Percentiles rank a stretch among this genome's conserved stretches.
phyloP scores from a whole-genome alignment of 1,284 basidiomycete species.

The Sporisorium graminicola region DNA sequence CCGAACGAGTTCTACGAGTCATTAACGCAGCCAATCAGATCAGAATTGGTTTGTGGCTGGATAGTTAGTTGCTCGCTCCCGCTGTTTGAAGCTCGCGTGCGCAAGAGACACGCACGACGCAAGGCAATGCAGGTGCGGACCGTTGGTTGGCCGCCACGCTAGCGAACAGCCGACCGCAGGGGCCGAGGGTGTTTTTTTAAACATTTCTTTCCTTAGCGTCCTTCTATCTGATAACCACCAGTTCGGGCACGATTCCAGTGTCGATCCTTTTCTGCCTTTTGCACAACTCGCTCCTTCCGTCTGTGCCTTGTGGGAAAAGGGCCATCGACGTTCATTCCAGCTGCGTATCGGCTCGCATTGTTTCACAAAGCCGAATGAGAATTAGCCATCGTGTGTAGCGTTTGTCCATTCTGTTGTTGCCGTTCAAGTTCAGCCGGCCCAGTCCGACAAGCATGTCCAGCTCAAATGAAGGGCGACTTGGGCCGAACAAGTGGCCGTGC shows the following conservation, averaged over 20 bases:
- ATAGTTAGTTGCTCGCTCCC: background rate
- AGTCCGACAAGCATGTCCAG: background rate
- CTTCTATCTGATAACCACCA: conserved; percentile 20
- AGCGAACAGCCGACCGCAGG: background rate
- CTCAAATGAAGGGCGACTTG: background rate
- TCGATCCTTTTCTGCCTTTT: conserved; percentile 2
- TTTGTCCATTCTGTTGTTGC: background rate
- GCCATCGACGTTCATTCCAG: background rate
- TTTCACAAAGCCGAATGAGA: background rate
- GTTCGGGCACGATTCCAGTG: conserved; percentile 2
- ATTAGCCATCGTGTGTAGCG: background rate
- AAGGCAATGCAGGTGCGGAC: background rate
- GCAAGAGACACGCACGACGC: background rate
- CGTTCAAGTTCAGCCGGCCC: conserved; percentile 1
- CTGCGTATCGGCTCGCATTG: background rate
- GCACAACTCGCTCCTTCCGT: background rate
- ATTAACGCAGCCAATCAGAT: no score
- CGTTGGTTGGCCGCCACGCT: conserved; percentile 4
- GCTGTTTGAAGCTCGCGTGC: conserved; percentile 3
- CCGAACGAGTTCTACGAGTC: no score
- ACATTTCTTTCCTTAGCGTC: background rate
- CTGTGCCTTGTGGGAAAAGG: background rate
- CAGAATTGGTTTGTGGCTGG: no score
- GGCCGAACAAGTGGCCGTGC: background rate
- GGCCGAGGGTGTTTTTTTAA: no score